These are phyloP conservation scores for Hyphodiscus sp. DNA, from an alignment of 2,329 filamentous ascomycete genomes.

Conservation along the genomic window DNA sequence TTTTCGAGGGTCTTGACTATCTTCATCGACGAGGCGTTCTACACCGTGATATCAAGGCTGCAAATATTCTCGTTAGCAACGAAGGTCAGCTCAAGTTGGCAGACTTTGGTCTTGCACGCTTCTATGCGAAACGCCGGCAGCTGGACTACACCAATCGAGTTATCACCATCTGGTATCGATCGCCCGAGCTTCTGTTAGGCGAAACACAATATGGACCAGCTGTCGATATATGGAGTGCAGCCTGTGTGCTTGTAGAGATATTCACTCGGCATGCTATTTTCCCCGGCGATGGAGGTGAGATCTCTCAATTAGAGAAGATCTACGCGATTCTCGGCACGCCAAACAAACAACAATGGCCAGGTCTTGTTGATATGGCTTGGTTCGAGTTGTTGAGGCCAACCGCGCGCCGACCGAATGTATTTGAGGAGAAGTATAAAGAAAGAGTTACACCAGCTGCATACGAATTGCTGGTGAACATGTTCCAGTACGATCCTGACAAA, in stretches of 20 bases:
- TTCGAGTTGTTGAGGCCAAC: constrained; percentile 83
- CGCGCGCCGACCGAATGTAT: constrained; percentile 65
- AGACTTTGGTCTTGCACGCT: constrained; percentile 92
- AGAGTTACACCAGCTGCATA: constrained; percentile 74
- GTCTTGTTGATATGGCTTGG: constrained; percentile 91
- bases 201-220: constrained; percentile 86
- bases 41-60: constrained; percentile 96
- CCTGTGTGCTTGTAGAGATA: constrained; percentile 93
- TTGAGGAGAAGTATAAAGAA: constrained; percentile 76
- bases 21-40: constrained; percentile 89
- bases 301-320: constrained; percentile 95
- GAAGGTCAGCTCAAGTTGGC: constrained; percentile 85
- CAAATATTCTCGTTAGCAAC: constrained; percentile 91
- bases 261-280: constrained; percentile 93
- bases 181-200: constrained; percentile 82
- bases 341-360: constrained; percentile 77
- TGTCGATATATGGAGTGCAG: constrained; percentile 94
- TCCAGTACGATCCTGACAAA: constrained; percentile 79
- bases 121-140: constrained; percentile 87
- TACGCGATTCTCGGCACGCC: constrained; percentile 89
- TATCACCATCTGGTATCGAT: constrained; percentile 97
- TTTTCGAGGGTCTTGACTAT: constrained; percentile 92
- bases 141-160: constrained; percentile 97
- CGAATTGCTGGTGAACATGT: constrained; percentile 76
- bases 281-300: constrained; percentile 90